phyloP scores from a whole-genome alignment of 805 yeast genomes.

The Maudiozyma pseudohumilis region DNA sequence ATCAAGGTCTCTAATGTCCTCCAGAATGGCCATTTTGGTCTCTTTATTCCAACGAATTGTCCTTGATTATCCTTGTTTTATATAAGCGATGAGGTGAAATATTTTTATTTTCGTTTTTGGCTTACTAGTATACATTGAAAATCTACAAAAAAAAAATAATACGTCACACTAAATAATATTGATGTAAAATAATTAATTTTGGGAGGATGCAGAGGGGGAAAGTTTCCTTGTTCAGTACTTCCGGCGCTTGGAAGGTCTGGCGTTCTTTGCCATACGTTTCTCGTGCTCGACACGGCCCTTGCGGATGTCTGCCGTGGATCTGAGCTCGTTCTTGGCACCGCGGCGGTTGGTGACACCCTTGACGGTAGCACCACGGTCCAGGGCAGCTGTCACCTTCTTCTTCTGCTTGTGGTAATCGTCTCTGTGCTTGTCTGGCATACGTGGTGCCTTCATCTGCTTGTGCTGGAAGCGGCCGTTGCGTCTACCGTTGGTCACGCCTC shows the following conservation, averaged over 20 bases:
- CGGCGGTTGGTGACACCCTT: constrained; percentile 51
- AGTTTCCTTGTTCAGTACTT: constrained; percentile 19
- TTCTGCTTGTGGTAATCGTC: constrained; percentile 78
- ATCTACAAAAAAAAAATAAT: too few relatives aligned
- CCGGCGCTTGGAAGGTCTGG: constrained; percentile 43
- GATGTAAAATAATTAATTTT: too few relatives aligned
- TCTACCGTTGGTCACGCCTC: constrained; percentile 5
- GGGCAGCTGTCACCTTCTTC: constrained; percentile 71
- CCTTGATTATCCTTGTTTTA: background rate
- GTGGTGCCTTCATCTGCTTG: constrained; percentile 68
- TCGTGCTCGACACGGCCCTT: constrained; percentile 63
- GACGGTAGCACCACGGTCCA: constrained; percentile 61
- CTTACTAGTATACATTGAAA: background rate
- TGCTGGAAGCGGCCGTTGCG: constrained; percentile 53
- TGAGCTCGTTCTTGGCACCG: constrained; percentile 43
- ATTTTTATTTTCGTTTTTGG: background rate
- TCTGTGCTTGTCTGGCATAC: constrained; percentile 79
- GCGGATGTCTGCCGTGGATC: constrained; percentile 64
- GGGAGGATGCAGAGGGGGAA: too few relatives aligned
- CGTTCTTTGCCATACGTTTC: constrained; percentile 73
- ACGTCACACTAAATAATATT: too few relatives aligned
- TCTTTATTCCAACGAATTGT: too few relatives aligned
- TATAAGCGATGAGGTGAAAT: background rate
- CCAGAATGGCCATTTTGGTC: constrained; percentile 15
- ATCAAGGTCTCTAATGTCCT: constrained; percentile 30